phyloP scores from a whole-genome alignment of 208 protist species.

The Leishmania gerbilli region DNA sequence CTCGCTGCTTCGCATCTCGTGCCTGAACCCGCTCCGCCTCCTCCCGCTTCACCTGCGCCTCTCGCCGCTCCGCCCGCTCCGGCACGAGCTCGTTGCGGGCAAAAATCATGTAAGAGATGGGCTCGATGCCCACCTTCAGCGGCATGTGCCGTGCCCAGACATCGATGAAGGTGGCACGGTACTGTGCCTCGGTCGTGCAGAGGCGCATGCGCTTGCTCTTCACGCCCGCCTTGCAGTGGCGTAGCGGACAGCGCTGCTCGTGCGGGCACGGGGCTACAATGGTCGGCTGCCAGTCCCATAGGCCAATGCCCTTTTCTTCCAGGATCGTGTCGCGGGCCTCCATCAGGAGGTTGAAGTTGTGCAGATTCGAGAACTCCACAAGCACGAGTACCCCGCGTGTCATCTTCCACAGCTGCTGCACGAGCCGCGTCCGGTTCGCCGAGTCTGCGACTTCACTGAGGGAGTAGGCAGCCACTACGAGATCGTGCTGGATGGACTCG shows the following conservation, averaged over 20 bases:
- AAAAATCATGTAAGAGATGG: conserved; percentile 84
- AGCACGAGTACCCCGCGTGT: conserved; percentile 82
- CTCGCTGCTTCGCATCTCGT: conserved; percentile 60
- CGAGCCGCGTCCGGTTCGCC: conserved; percentile 54
- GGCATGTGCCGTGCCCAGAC: conserved; percentile 81
- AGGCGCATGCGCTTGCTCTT: conserved; percentile 89
- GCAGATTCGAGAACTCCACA: conserved; percentile 83
- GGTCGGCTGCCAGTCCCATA: conserved; percentile 92
- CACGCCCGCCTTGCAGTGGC: conserved; percentile 82
- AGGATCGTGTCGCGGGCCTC: conserved; percentile 85
- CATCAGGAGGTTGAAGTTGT: conserved; percentile 91
- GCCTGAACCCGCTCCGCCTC: conserved; percentile 34
- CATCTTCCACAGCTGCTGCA: conserved; percentile 92
- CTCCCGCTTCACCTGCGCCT: conserved; percentile 39
- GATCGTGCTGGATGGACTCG: conserved; percentile 78
- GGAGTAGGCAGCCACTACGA: conserved; percentile 86
- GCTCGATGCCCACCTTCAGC: conserved; percentile 84
- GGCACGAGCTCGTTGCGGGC: conserved; percentile 87
- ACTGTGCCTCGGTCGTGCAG: conserved; percentile 83
- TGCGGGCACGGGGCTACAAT: conserved; percentile 88
- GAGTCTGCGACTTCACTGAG: conserved; percentile 80
- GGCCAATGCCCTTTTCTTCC: conserved; percentile 81
- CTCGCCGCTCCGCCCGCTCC: conserved; percentile 68
- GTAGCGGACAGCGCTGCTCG: conserved; percentile 78
- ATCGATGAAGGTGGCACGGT: conserved; percentile 87